These are phyloP conservation scores for Penicillium daleae DNA, from an alignment of 495 filamentous ascomycete species.

Conservation along the genomic window DNA sequence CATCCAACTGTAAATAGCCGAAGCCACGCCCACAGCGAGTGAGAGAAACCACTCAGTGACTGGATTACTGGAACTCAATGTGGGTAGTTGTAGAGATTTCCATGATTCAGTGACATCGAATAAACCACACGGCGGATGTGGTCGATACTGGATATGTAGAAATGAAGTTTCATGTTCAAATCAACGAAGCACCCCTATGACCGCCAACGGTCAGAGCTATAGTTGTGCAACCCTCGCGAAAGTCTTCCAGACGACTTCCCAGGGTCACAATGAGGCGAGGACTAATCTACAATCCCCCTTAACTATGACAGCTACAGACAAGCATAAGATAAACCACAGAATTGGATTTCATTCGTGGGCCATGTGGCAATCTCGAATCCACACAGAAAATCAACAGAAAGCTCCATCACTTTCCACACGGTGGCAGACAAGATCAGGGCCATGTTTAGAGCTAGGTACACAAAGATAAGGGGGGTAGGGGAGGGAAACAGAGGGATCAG, in stretches of 20 bases:
- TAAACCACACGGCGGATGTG: too few relatives aligned
- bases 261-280: not conserved
- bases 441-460: slow-evolving; percentile 34
- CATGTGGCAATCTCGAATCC: slow-evolving; percentile 28
- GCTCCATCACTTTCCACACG: slow-evolving; percentile 8
- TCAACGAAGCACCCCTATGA: too few relatives aligned
- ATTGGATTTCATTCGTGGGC: slow-evolving; percentile 30
- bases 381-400: slow-evolving; percentile 28
- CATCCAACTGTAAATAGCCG: too few relatives aligned
- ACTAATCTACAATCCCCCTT: not conserved
- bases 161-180: too few relatives aligned
- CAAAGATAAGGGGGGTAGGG: slow-evolving; percentile 18
- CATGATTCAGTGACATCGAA: too few relatives aligned
- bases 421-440: slow-evolving; percentile 4
- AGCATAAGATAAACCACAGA: slow-evolving; percentile 18
- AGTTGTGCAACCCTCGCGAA: not conserved
- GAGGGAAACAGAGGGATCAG: slow-evolving; percentile 15
- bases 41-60: too few relatives aligned
- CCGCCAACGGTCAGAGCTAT: too few relatives aligned
- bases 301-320: not conserved
- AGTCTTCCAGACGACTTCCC: not conserved
- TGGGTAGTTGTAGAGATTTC: too few relatives aligned
- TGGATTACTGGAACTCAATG: too few relatives aligned
- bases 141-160: too few relatives aligned
- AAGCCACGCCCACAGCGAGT: too few relatives aligned